Evolutionary conservation across 805 yeast genomes (phyloP).

Genomic region (Saturnispora gosingensis): DNA sequence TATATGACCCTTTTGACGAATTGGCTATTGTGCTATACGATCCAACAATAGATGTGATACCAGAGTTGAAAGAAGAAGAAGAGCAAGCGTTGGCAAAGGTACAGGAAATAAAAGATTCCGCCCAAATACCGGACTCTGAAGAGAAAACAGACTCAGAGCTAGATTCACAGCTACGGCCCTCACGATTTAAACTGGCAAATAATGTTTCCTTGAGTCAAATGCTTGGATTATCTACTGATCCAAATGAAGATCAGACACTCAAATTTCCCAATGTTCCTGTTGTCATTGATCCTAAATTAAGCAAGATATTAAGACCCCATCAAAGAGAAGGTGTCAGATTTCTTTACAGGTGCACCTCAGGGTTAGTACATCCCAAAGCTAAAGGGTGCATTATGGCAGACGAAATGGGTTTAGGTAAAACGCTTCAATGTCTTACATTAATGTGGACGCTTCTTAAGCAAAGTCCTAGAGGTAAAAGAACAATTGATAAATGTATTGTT

Average conservation of each 20-base stretch:
- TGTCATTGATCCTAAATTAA: constrained; percentile 82
- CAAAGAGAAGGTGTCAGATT: constrained; percentile 94
- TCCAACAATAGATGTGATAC: constrained; percentile 71
- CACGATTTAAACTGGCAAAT: constrained; percentile 31
- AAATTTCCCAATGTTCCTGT: constrained; percentile 85
- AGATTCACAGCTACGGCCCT: constrained; percentile 12
- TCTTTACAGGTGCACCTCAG: constrained; percentile 83
- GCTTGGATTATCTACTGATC: constrained; percentile 54
- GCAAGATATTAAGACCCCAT: constrained; percentile 86
- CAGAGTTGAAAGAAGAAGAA: constrained; percentile 25
- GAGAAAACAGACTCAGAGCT: constrained; percentile 5
- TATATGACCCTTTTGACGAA: constrained; percentile 93
- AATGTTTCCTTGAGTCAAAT: constrained; percentile 73
- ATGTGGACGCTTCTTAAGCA: constrained; percentile 90
- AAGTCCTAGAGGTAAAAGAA: constrained; percentile 73
- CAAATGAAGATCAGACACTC: constrained; percentile 36
- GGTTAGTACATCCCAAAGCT: constrained; percentile 72
- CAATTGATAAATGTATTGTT: constrained; percentile 83
- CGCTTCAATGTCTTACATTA: constrained; percentile 82
- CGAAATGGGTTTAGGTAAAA: constrained; percentile 97
- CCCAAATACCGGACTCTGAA: constrained; percentile 10
- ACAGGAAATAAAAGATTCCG: constrained; percentile 16
- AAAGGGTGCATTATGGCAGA: constrained; percentile 94
- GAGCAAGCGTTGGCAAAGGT: constrained; percentile 21
- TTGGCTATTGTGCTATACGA: constrained; percentile 91